Base-by-base conservation (phyloP, 176 grass and related monocot species). In the Cocos nucifera region DNA sequence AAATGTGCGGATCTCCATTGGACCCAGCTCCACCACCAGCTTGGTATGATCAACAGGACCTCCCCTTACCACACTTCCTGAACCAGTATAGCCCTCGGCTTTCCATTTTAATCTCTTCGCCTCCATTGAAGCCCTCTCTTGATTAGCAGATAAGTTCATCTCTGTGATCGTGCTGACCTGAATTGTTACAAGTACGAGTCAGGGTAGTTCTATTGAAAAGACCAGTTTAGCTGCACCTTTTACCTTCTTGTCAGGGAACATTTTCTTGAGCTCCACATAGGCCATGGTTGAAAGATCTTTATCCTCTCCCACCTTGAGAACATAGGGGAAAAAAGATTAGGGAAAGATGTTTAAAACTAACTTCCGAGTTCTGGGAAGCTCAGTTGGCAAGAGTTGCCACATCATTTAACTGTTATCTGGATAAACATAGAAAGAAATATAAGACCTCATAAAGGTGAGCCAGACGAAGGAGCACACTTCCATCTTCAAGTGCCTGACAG, bases 1-100 rank as follows among this genome's bases (percentile, higher is more conserved):
- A 56, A 97, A 97, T 28, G 87, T 97, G 69, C 92, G 92, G 50
- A 97, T 90, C 74, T 97, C 92, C 92, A 97, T 97, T 5, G 87
- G 92, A 1, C 75, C 83, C 50, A 97, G 63, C 65, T 90, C 78
- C 0, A 97, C 83, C 1, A 85, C 12, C 21, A 85, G 73, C 54
- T 88, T 67, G 0, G 75, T 72, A 52, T 75, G 73, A 85, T 97
- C 80, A 3, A 97, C 48, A 1, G 78, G 71, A 2, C 83, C 82
- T 64, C 92, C 92, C 58, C 72, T 77, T 8, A 60, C 74, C 19
- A 67, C 53, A 9, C 72, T 80, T 70, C 80, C 75, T 10, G 26
- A 16, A 12, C 53, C 78, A 9, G 65, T 15, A 67, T 78, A 54
- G 17, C 74, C 92, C 62, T 81, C 58, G 16, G 66, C 77, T 73